Conservation (phyloP, 495 filamentous ascomycete genomes). For the Penicillium bialowiezense region DNA sequence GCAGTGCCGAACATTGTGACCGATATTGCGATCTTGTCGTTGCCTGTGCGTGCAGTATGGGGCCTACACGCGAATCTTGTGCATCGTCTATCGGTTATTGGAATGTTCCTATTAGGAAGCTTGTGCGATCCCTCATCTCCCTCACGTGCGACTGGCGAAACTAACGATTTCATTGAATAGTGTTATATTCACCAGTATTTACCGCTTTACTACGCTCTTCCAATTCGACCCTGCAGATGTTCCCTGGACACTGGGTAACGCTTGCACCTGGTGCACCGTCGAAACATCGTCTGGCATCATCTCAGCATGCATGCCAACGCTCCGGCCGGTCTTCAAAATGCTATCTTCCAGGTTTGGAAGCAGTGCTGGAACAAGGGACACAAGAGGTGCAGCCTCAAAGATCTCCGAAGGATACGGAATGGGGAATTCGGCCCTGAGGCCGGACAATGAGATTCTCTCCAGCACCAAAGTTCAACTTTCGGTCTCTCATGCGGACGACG, state of each 20-base stretch:
- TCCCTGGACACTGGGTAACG: conserved; percentile 13
- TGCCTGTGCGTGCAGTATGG: conserved; percentile 45
- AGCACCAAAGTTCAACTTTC: not conserved
- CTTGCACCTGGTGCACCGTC: conserved; percentile 12
- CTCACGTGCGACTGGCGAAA: not conserved
- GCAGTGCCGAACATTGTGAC: conserved; percentile 46
- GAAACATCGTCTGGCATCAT: conserved; percentile 14
- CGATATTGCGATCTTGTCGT: conserved; percentile 43
- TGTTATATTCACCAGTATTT: conserved; percentile 14
- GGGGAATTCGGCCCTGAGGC: not conserved
- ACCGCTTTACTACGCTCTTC: conserved; percentile 12
- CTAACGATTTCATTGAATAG: not conserved
- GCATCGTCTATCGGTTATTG: conserved; percentile 13
- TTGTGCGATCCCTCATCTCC: conserved; percentile 8
- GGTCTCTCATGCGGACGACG: conserved; percentile 4
- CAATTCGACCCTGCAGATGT: not conserved
- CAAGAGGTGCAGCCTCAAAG: not conserved
- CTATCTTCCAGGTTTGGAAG: conserved; percentile 4
- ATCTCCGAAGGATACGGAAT: not conserved
- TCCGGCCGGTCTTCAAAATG: conserved; percentile 9
- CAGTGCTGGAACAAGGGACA: not conserved
- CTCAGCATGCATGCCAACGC: conserved; percentile 10
- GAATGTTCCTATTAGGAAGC: conserved; percentile 12
- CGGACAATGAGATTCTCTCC: conserved; percentile 1
- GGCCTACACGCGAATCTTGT: conserved; percentile 22